Conservation (phyloP, 768 basidiomycete genomes). For the Mycena vitilis region DNA sequence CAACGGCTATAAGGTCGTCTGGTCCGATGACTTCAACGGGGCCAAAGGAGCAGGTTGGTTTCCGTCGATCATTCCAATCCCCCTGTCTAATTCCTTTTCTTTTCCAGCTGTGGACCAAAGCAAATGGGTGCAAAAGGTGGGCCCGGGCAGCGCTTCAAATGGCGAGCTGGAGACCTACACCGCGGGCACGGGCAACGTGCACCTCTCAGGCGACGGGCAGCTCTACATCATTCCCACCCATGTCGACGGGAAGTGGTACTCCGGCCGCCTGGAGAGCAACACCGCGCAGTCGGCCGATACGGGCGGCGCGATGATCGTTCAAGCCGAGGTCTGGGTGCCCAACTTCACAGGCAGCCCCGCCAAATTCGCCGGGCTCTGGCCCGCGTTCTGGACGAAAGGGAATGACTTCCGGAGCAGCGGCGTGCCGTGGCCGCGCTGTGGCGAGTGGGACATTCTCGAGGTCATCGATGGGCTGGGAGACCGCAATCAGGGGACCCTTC, state of each 20-base stretch:
- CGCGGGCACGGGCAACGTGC: neutral
- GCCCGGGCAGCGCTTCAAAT: neutral
- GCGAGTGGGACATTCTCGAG: neutral
- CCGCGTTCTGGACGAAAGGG: neutral
- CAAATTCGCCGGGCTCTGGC: neutral
- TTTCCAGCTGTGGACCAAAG: neutral
- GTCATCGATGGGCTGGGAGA: neutral
- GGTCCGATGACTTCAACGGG: conserved; percentile 2
- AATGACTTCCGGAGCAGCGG: neutral
- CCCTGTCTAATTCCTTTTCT: too few species aligned
- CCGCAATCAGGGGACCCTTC: neutral
- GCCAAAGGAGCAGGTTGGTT: neutral
- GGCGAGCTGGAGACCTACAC: neutral
- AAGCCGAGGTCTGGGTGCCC: neutral
- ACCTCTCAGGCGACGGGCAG: neutral
- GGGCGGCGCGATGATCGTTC: neutral
- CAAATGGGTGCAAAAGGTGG: neutral
- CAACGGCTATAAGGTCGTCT: neutral
- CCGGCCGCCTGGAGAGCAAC: neutral
- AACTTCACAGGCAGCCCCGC: neutral
- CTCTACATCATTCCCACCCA: neutral
- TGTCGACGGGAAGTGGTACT: neutral
- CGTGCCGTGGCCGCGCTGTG: neutral
- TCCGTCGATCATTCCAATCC: too few species aligned
- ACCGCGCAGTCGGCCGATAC: neutral